These are phyloP conservation scores for Polymyxa betae DNA, from an alignment of 208 protist genomes.

Conservation along the genomic window DNA sequence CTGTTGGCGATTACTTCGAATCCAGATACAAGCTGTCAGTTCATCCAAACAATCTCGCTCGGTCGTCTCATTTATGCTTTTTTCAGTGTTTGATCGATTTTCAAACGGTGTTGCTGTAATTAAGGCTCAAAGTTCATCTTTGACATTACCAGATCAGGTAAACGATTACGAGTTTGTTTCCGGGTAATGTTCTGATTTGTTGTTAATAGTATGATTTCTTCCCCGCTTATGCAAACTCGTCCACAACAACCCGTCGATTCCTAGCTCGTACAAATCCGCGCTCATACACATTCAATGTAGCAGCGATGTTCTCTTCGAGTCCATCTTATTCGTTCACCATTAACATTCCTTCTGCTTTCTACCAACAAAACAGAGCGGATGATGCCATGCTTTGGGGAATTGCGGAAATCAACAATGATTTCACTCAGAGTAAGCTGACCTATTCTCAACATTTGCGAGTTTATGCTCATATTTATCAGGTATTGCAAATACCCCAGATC, in stretches of 20 bases:
- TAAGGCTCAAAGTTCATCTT: not conserved
- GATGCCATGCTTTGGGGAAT: not conserved
- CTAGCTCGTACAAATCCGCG: not conserved
- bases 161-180: not conserved
- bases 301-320: not conserved
- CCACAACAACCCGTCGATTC: not conserved
- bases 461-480: not conserved
- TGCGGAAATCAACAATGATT: not conserved
- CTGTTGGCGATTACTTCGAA: not conserved
- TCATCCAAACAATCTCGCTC: not conserved
- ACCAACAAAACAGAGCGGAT: not conserved
- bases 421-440: conserved; percentile 1
- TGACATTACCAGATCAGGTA: not conserved
- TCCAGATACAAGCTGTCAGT: not conserved
- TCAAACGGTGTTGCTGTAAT: not conserved
- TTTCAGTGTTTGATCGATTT: not conserved
- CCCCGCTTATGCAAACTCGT: not conserved
- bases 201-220: not conserved
- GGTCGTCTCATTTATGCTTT: not conserved
- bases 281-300: not conserved
- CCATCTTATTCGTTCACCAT: not conserved
- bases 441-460: not conserved
- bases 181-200: not conserved
- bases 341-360: not conserved
- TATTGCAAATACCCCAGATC: not conserved